Percentiles rank a stretch among this genome's conserved stretches.
Conservation (phyloP, 441 rosid genomes). For the Brassica balearica region DNA sequence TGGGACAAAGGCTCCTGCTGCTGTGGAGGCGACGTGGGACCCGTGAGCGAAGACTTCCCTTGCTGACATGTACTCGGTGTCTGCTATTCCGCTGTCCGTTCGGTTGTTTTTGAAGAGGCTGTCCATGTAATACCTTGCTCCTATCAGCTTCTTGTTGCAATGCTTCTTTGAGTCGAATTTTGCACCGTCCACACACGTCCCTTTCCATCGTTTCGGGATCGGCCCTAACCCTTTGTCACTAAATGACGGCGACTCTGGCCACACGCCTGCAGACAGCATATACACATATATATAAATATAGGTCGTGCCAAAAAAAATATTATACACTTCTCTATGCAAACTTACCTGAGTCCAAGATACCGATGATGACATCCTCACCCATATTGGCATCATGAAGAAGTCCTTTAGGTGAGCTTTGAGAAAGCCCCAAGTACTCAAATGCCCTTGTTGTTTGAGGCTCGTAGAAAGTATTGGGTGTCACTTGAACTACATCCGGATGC, state of each 20-base stretch:
- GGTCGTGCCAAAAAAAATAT: not conserved
- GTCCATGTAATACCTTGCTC: slow-evolving; percentile 71
- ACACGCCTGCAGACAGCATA: slow-evolving; percentile 45
- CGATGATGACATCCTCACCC: slow-evolving; percentile 72
- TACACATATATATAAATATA: not conserved
- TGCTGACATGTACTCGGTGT: slow-evolving; percentile 47
- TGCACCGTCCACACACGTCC: slow-evolving; percentile 65
- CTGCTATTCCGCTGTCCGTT: not conserved
- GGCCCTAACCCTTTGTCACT: slow-evolving; percentile 51
- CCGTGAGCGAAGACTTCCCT: slow-evolving; percentile 70
- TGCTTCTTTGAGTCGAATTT: slow-evolving; percentile 50
- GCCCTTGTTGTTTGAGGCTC: slow-evolving; percentile 67
- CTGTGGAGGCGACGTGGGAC: slow-evolving; percentile 71
- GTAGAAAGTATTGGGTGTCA: slow-evolving; percentile 54
- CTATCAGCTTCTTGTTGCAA: slow-evolving; percentile 67
- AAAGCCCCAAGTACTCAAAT: slow-evolving; percentile 69
- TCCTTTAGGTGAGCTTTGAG: slow-evolving; percentile 45
- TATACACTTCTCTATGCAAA: not conserved
- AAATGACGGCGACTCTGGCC: slow-evolving; percentile 76
- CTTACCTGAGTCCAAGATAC: slow-evolving; percentile 62
- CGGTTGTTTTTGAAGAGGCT: slow-evolving; percentile 22
- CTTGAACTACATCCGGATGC: slow-evolving; percentile 60
- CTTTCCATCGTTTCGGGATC: slow-evolving; percentile 61
- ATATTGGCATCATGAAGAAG: slow-evolving; percentile 53
- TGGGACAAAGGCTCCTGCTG: slow-evolving; percentile 53